Evolutionary conservation across 2,329 filamentous ascomycete species (phyloP).

Genomic region (Phaeosphaeriaceae sp.): DNA sequence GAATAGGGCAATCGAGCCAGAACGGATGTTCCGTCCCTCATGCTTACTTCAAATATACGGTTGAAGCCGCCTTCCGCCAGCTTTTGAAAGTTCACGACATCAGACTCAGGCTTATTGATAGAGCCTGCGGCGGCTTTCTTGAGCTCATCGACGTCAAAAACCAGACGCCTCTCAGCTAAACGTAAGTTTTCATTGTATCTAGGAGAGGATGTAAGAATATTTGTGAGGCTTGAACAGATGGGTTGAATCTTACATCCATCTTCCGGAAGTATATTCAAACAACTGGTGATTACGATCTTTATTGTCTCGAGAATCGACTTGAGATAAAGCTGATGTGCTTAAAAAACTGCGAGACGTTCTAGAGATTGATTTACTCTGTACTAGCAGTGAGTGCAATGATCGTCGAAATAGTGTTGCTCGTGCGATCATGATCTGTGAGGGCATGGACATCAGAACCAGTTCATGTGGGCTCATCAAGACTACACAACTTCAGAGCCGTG

Average conservation of each 20-base stretch:
- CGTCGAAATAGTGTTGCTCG: too few relatives aligned
- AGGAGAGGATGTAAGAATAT: too few relatives aligned
- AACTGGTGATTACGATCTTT: too few relatives aligned
- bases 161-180: constrained; percentile 22
- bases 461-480: too few relatives aligned
- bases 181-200: constrained; percentile 32
- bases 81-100: constrained; percentile 35
- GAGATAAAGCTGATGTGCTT: too few relatives aligned
- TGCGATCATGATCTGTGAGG: too few relatives aligned
- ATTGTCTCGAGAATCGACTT: too few relatives aligned
- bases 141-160: constrained; percentile 31
- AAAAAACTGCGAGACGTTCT: too few relatives aligned
- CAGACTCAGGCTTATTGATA: constrained; percentile 18
- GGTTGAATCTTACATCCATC: constrained; percentile 31
- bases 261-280: constrained; percentile 35
- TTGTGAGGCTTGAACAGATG: neutral
- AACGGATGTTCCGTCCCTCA: constrained; percentile 36
- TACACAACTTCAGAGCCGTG: too few relatives aligned
- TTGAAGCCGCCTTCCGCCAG: constrained; percentile 48
- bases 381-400: too few relatives aligned
- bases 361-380: too few relatives aligned
- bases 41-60: constrained; percentile 38
- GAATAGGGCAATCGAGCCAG: constrained; percentile 46
- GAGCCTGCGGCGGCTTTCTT: constrained; percentile 24
- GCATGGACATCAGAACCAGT: too few relatives aligned